A percentile compares a stretch with the other conserved stretches of the same genome.
Evolutionary conservation across 108 stramenopile species (phyloP).

Genomic region (Asterionellopsis glacialis): DNA sequence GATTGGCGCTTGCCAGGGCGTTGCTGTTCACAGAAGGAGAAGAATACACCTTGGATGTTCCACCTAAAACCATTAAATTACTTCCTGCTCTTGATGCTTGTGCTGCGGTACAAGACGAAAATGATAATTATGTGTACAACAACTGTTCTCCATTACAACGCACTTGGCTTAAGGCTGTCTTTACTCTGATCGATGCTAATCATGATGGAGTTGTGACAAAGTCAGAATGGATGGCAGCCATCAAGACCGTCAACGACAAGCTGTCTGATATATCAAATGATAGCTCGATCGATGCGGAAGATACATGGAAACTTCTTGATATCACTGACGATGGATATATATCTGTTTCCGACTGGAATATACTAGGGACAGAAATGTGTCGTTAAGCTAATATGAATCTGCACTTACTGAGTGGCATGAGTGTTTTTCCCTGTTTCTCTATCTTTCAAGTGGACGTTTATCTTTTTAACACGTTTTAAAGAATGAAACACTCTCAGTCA

Average conservation of each 20-base stretch:
- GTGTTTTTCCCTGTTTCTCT: no score
- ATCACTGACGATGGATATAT: constrained; percentile 11
- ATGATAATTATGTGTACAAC: background rate
- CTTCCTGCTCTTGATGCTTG: no score
- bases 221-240: constrained; percentile 12
- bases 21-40: constrained; percentile 3
- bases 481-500: no score
- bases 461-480: no score
- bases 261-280: constrained; percentile 3
- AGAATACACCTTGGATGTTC: background rate
- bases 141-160: background rate
- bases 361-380: background rate
- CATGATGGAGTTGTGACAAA: constrained; percentile 2
- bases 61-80: no score
- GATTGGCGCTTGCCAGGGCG: constrained; percentile 7
- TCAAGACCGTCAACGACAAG: constrained; percentile 5
- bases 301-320: constrained; percentile 16
- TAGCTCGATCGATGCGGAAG: constrained; percentile 9
- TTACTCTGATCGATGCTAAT: constrained; percentile 12
- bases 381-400: no score
- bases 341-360: constrained; percentile 4
- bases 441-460: no score
- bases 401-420: no score
- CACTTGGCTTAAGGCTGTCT: constrained; percentile 14
- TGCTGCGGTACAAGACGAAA: background rate